Evolutionary conservation across 2,329 filamentous ascomycete species (phyloP), one percentile per base, ranked within the genome.

Genomic region (Myriangium duriaei): DNA sequence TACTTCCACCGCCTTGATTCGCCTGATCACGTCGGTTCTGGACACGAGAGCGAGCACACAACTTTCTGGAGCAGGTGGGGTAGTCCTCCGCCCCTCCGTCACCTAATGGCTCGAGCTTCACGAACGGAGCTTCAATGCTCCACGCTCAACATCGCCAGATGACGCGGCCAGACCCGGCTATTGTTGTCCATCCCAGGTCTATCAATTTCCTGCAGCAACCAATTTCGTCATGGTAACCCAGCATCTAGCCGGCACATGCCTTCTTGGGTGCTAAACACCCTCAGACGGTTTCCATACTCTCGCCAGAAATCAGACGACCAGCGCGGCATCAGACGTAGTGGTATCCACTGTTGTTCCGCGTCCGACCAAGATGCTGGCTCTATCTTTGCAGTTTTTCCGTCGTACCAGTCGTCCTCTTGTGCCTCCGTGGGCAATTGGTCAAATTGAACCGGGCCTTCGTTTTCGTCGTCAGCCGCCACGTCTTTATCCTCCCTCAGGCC

Each of bases 241-340:
- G 36, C 15, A 16, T n/a, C 13, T 11, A 39, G 36, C n/a, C 30
- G 17, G 30, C 59, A 69, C 4, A 69, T 53, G 17, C 60, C 61
- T 51, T 79, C 73, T 32, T 63, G 49, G 0, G 72, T 76, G 2
- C 73, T 74, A 56, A 76, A 78, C 1, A 75, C 66, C 28, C 74
- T 60, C 39, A 78, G 50, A 45, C 65, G 71, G 46, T 78, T 78
- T 1, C 69, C 69, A 50, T 76, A 75, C 7, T 65, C 52, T 3
- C 55, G 48, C 74, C 74, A 79, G 49, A 78, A 76, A 11, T 60
- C 54, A 4, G 60, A 60, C 1, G 60, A 59, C 41, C 69, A 68
- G 1, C 58, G 51, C 5, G 74, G 73, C 43, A 79, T 69, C 28
- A 41, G 33, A 3, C 39, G 39, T 12, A 14, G 11, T 17, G 39